Evolutionary conservation across 331 rosid species (phyloP).

Genomic region (Malus hybrid): DNA sequence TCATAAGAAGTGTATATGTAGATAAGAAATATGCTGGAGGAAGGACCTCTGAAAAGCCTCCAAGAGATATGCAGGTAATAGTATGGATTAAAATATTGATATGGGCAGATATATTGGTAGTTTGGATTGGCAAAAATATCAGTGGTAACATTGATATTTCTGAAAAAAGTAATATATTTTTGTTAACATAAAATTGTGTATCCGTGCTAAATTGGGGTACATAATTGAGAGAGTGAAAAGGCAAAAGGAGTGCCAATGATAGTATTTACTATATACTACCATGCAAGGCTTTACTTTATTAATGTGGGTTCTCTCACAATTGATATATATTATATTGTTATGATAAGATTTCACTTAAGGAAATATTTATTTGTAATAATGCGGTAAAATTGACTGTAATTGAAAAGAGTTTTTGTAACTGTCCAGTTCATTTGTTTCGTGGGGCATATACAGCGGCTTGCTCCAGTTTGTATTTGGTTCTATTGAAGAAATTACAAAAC

Average conservation of each 20-base stretch:
- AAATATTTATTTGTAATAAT: too few species aligned
- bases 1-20: conserved; percentile 66
- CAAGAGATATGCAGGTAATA: conserved; percentile 77
- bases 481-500: not conserved
- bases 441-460: too few species aligned
- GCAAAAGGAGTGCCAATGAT: too few species aligned
- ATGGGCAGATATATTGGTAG: not conserved
- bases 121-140: not conserved
- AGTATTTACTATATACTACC: not conserved
- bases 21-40: conserved; percentile 62
- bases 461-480: too few species aligned
- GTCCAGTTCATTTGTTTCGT: too few species aligned
- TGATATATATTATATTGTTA: not conserved
- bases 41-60: conserved; percentile 64
- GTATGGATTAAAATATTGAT: not conserved
- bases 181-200: not conserved
- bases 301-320: not conserved
- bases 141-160: not conserved
- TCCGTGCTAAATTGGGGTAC: not conserved
- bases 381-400: too few species aligned
- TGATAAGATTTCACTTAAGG: not conserved
- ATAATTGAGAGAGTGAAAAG: too few species aligned
- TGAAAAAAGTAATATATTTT: not conserved
- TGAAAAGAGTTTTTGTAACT: too few species aligned
- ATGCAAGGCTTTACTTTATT: not conserved